Evolutionary conservation across 345 rosid genomes (phyloP), one percentile per base, ranked within the genome.

Genomic region (Brassica cretica): DNA sequence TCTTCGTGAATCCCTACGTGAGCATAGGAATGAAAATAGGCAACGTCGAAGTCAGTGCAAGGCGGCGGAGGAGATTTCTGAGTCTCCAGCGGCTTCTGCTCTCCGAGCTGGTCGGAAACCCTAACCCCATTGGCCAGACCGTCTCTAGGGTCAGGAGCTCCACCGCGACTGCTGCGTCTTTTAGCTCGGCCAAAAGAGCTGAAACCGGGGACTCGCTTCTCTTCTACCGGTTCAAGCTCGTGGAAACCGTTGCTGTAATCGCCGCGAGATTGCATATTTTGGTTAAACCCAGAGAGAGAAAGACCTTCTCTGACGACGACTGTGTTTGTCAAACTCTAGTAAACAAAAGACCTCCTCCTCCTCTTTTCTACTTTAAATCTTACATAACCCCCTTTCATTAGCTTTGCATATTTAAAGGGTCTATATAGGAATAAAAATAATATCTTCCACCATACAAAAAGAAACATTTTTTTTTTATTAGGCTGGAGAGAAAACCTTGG

Each of bases 1-100:
- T 94, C 97, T 83, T 92, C 96, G 81, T 94, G 98, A 65, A 94
- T 90, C 77, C 98, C 97, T 11, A 90, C 87, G 77, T 94, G 98
- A 71, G 98, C 96, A 59, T 94, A 92, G 2, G 97, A 89, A 73
- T 92, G 88, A 55, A 94, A 90, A 77, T 92, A 94, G 27, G 96
- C 97, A 70, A 84, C 84, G 73, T 94, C 98, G 80, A 94, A 94
- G 85, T 90, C 97, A 0, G 98, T 94, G 30, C 84, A 65, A 66
- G 85, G 79, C 18, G 82, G 83, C 18, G 82, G 83, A 37, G 79
- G 86, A 59, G 86, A 85, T 0, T 60, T 75, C 7, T 70, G n/a
- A 68, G 66, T 12, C 53, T 74, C 75, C 8, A 55, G 66, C 10
- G 67, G 29, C 67, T 60, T 78, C 24, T 79, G 80, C 64, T 70